A percentile compares a stretch with the other conserved stretches of the same genome.
These are phyloP conservation scores for Cercospora zeina DNA, from an alignment of 2,329 filamentous ascomycete species.

Conservation along the genomic window DNA sequence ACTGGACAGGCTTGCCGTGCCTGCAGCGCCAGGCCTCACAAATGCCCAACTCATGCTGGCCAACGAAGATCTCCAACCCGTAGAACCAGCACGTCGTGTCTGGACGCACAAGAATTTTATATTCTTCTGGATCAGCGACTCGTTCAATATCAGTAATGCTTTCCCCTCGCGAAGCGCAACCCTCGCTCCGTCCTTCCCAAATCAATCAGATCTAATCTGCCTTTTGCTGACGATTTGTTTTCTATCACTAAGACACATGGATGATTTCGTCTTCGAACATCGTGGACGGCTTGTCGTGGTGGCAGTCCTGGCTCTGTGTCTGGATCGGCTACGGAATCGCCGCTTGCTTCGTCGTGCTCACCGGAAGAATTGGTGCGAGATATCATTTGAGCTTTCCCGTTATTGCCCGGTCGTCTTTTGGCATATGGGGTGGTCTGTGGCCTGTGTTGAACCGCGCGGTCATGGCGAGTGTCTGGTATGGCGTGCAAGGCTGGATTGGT, in stretches of 20 bases:
- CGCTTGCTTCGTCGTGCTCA: slow-evolving; percentile 17
- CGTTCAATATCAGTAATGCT: slow-evolving; percentile 67
- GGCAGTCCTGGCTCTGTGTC: slow-evolving; percentile 21
- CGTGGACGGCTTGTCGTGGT: slow-evolving; percentile 62
- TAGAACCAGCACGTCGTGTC: slow-evolving; percentile 75
- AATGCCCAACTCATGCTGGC: slow-evolving; percentile 81
- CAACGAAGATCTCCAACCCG: slow-evolving; percentile 62
- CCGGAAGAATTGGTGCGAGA: slow-evolving; percentile 17
- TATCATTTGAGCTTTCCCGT: slow-evolving; percentile 22
- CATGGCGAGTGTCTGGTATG: slow-evolving; percentile 21
- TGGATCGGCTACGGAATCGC: slow-evolving; percentile 19
- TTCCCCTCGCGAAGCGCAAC: too few species aligned
- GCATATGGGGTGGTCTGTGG: slow-evolving; percentile 17
- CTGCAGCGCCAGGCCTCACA: slow-evolving; percentile 73
- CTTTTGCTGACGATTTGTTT: neutral
- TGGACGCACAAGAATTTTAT: slow-evolving; percentile 90
- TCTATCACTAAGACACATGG: slow-evolving; percentile 41
- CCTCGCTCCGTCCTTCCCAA: slow-evolving; percentile 25
- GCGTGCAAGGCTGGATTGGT: slow-evolving; percentile 16
- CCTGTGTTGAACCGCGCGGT: slow-evolving; percentile 17
- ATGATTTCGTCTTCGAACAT: slow-evolving; percentile 88
- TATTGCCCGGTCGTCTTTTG: slow-evolving; percentile 19
- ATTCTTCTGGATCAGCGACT: slow-evolving; percentile 78
- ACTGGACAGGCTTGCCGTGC: slow-evolving; percentile 66
- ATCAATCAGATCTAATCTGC: too few species aligned